Evolutionary conservation across 352 stramenopile species (phyloP), one percentile per base, ranked within the genome.

Genomic region (Poterioochromonas sp.): DNA sequence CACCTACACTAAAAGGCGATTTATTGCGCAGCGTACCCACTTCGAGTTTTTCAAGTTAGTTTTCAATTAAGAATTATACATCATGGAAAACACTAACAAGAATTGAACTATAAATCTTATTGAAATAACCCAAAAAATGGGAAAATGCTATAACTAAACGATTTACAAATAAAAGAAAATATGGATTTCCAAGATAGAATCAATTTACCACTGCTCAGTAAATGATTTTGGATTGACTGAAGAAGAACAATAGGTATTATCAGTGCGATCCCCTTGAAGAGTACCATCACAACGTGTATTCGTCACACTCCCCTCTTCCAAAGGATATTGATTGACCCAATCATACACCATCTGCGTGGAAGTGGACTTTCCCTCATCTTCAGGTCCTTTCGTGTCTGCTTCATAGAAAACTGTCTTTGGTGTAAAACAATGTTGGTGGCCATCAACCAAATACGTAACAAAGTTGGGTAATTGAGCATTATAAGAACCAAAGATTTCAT

Each of bases 381-480:
- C 26, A 15, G 29, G 5, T 53, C 65, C 65, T 39, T 74, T 54
- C 12, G 65, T 11, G 34, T 53, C 65, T 39, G 65, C 12, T 37
- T 18, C 22, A n/a, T 78, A 78, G 29, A 37, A 53, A n/a, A 63
- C 34, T 3, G 73, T 8, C n/a, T 47, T 35, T 26, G 53, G 49
- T 8, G 77, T 80, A 29, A 76, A 80, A 43, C 77, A 80, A 53
- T 80, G 77, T 20, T 80, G 77, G 37, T 77, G 43, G 8, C 53
- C 60, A 60, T 73, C 58, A 40, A 80, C 37, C 15, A 80, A 29
- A 62, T 79, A 80, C 11, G 63, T 43, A 32, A 77, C 32, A 32
- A 80, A 68, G 32, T 80, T 80, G 11, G 1, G 1, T 2, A 51
- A 44, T n/a, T 44, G 39, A 2, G 63, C 47, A 54, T 39, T 44